These are phyloP conservation scores for Penicillium concentricum DNA, from an alignment of 2,329 filamentous ascomycete species.

Conservation along the genomic window DNA sequence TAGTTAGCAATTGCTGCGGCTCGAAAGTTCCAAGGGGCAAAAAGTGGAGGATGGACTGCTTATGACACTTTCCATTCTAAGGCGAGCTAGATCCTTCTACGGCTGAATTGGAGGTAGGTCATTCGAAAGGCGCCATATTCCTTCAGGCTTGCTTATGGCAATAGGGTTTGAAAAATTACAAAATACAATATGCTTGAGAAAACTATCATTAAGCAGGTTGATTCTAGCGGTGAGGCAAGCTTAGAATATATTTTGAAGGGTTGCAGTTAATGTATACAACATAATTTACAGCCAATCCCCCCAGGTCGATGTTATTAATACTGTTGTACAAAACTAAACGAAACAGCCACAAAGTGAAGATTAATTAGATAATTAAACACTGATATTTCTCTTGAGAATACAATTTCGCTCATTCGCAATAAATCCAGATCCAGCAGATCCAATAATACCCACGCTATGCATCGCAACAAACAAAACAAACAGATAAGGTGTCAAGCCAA, in stretches of 20 bases:
- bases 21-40: background rate
- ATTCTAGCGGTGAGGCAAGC: no score
- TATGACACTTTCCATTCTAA: background rate
- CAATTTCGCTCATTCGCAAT: slow-evolving; percentile 19
- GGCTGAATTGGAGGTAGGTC: background rate
- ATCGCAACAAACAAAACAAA: slow-evolving; percentile 13
- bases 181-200: no score
- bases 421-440: slow-evolving; percentile 12
- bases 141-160: background rate
- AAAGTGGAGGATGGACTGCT: background rate
- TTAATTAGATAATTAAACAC: background rate
- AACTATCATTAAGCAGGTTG: no score
- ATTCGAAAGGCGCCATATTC: background rate
- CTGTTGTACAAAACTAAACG: background rate
- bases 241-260: background rate
- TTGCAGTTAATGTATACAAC: no score
- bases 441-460: slow-evolving; percentile 35
- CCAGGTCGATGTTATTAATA: no score
- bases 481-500: background rate
- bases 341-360: background rate
- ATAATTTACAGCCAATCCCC: no score
- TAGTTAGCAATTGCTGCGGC: background rate
- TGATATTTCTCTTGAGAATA: slow-evolving; percentile 6
- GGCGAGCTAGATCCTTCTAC: background rate
- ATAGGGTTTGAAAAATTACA: no score